These are phyloP conservation scores for Rutstroemia sp. DNA, from an alignment of 2,329 filamentous ascomycete genomes.

Conservation along the genomic window DNA sequence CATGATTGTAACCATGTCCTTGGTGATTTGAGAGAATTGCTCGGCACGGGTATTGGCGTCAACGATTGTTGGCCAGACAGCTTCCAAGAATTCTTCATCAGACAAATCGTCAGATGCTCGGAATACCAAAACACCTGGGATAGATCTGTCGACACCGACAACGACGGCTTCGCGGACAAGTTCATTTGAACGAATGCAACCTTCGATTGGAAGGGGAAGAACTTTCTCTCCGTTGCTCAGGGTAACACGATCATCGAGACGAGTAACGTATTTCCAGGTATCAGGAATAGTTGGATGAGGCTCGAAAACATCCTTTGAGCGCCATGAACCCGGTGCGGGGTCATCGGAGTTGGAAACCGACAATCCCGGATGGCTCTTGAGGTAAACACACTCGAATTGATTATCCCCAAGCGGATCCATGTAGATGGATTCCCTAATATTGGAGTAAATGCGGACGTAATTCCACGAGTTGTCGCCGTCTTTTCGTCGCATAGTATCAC, in stretches of 20 bases:
- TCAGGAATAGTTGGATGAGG: conserved; percentile 35
- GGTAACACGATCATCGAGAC: conserved; percentile 39
- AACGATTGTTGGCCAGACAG: conserved; percentile 44
- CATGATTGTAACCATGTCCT: conserved; percentile 45
- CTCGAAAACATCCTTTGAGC: conserved; percentile 38
- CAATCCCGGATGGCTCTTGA: conserved; percentile 34
- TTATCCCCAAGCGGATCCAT: conserved; percentile 26
- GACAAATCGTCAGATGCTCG: conserved; percentile 35
- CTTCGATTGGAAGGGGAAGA: conserved; percentile 41
- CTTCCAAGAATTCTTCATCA: conserved; percentile 39
- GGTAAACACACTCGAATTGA: conserved; percentile 28
- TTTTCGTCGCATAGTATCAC: conserved; percentile 45
- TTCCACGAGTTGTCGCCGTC: conserved; percentile 51
- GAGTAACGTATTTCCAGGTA: conserved; percentile 39
- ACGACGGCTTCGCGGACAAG: conserved; percentile 49
- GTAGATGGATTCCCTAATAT: conserved; percentile 12
- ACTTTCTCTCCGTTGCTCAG: conserved; percentile 44
- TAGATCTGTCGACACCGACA: conserved; percentile 46
- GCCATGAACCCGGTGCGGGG: conserved; percentile 36
- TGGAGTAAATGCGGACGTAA: conserved; percentile 38
- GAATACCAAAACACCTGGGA: conserved; percentile 48
- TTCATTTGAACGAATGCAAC: conserved; percentile 43
- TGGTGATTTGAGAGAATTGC: conserved; percentile 45
- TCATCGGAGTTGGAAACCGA: conserved; percentile 34
- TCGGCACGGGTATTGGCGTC: conserved; percentile 43